phyloP scores from a whole-genome alignment of 2,329 filamentous ascomycete species.

The Xylariaceae sp. region DNA sequence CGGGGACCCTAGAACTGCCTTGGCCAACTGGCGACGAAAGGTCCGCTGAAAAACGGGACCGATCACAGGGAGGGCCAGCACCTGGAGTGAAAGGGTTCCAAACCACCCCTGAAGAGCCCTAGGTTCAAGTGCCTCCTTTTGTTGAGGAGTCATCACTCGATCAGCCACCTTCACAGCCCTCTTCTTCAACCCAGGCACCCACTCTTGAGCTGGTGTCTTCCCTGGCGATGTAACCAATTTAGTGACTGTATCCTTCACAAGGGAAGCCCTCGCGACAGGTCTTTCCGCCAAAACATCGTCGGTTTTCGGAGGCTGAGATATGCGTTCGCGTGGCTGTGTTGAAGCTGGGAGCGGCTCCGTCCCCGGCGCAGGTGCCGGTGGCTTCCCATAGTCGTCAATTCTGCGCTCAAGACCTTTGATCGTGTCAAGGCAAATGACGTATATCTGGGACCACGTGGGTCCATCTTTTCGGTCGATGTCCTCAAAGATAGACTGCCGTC shows the following conservation, averaged over 20 bases:
- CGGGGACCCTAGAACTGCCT: constrained; percentile 75
- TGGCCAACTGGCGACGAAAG: constrained; percentile 68
- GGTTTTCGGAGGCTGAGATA: constrained; percentile 50
- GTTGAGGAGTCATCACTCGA: constrained; percentile 57
- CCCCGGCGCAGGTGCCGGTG: constrained; percentile 45
- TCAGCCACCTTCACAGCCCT: constrained; percentile 56
- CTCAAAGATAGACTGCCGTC: constrained; percentile 81
- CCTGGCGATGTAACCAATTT: constrained; percentile 56
- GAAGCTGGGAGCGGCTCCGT: constrained; percentile 29
- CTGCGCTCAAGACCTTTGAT: constrained; percentile 72
- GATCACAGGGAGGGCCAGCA: constrained; percentile 58
- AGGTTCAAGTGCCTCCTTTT: constrained; percentile 59
- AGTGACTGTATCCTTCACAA: constrained; percentile 51
- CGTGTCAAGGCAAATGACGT: constrained; percentile 70
- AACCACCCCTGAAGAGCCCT: constrained; percentile 58
- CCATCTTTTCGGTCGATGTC: constrained; percentile 86
- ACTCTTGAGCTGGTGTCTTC: constrained; percentile 54
- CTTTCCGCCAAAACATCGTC: constrained; percentile 54
- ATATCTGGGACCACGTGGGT: constrained; percentile 82
- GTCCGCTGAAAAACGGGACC: constrained; percentile 75
- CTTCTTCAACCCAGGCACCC: constrained; percentile 60
- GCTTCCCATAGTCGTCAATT: constrained; percentile 67
- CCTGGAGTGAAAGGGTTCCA: constrained; percentile 53
- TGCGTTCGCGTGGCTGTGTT: constrained; percentile 44
- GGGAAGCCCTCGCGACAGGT: constrained; percentile 47